A percentile compares a stretch with the other conserved stretches of the same genome.
phyloP scores from a whole-genome alignment of 2,329 filamentous ascomycete genomes.

The Pseudonectria buxi region DNA sequence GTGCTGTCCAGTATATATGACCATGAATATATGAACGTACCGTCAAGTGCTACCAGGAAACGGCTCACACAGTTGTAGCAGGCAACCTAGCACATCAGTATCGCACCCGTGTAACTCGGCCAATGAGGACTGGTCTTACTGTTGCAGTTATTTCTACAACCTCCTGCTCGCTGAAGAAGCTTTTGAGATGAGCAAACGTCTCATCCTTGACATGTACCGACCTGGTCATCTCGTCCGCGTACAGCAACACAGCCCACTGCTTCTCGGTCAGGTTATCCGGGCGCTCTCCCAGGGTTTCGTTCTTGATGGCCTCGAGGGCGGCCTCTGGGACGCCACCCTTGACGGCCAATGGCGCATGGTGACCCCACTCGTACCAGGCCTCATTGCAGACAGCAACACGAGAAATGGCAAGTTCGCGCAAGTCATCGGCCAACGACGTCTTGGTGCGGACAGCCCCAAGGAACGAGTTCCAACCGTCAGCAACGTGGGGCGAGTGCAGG shows the following conservation, averaged over 20 bases:
- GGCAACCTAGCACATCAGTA: constrained; percentile 42
- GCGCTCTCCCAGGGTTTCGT: constrained; percentile 21
- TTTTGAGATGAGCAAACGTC: constrained; percentile 58
- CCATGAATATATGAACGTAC: constrained; percentile 35
- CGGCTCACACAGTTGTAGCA: constrained; percentile 82
- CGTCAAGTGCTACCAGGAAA: constrained; percentile 76
- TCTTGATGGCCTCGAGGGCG: constrained; percentile 40
- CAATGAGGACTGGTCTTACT: constrained; percentile 32
- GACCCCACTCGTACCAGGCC: constrained; percentile 80
- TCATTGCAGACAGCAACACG: constrained; percentile 73
- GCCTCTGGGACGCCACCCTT: constrained; percentile 49
- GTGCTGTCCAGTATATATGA: constrained; percentile 8
- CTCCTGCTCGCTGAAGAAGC: constrained; percentile 59
- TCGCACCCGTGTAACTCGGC: neutral
- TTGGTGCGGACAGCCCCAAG: constrained; percentile 55
- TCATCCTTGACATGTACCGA: constrained; percentile 62
- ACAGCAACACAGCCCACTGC: constrained; percentile 64
- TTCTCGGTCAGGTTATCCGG: constrained; percentile 42
- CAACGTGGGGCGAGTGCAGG: constrained; percentile 66
- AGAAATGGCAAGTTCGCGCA: constrained; percentile 74
- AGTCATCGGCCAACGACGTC: constrained; percentile 42
- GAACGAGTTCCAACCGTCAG: constrained; percentile 69
- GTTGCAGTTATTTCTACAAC: constrained; percentile 77
- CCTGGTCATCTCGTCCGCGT: constrained; percentile 79
- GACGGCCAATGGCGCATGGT: constrained; percentile 64